Evolutionary conservation across 768 basidiomycete species (phyloP), one percentile per base, ranked within the genome.

Genomic region (Russula abietina): DNA sequence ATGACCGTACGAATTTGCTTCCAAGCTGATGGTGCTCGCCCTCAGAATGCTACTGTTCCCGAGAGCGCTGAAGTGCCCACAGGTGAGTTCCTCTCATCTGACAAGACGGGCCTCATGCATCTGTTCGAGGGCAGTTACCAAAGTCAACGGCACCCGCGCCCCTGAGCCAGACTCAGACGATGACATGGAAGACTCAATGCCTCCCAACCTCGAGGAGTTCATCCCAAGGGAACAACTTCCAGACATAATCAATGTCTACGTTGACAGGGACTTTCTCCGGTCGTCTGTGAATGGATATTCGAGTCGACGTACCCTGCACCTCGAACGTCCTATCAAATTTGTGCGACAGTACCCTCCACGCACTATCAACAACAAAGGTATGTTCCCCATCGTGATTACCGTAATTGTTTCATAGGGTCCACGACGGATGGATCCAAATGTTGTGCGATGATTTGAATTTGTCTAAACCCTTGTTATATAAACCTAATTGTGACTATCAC

Each of bases 221-320:
- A 56, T 64, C 30, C 22, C 59, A 9, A 17, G 36, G 12, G 54
- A 64, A 17, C 38, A 9, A 9, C 63, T 64, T 56, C 63, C 63
- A n/a, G 53, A 56, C 3, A 9, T 16, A 16, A 33, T 64, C 19
- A 46, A 55, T 32, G 45, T 61, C 22, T 28, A 43, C 28, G n/a
- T 61, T 12, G 7, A 43, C n/a, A 28, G 30, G 48, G 12, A 12
- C 24, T 3, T 19, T 4, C 1, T 2, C 16, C n/a, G n/a, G n/a
- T n/a, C n/a, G n/a, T n/a, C n/a, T n/a, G n/a, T n/a, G n/a, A n/a
- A n/a, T n/a, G n/a, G n/a, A n/a, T n/a, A n/a, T n/a, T n/a, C n/a
- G n/a, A n/a, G n/a, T n/a, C n/a, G n/a, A n/a, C n/a, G n/a, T n/a
- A n/a, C n/a, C n/a, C n/a, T n/a, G n/a, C n/a, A n/a, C n/a, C n/a